Base-by-base conservation (phyloP, 106 monocot species). In the Dactylorhiza incarnata region DNA sequence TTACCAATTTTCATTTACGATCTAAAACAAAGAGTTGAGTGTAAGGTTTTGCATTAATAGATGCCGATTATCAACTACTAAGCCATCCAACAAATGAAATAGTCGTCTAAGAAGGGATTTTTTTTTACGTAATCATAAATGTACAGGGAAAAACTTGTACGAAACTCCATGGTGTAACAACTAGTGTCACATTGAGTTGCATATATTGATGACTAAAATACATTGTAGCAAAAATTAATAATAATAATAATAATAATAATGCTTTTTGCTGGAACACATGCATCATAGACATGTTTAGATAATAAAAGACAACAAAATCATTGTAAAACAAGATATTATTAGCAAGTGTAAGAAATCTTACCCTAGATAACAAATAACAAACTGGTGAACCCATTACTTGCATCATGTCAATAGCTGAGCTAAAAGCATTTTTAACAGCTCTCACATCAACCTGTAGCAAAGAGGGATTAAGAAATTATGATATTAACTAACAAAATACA, bases 381-480 rank as follows among this genome's bases (percentile, higher is more conserved):
- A 95, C 61, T 3, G 92, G 87, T 19, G 92, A 86, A 53, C 86
- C 86, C 89, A 95, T 92, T 12, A 82, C 81, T 74, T 84, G 87
- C 89, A 95, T 89, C 23, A 95, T 83, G 78, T 92, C 89, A 77
- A 92, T 75, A 25, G 89, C 86, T 59, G 92, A 92, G 78, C 87
- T 86, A 55, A 95, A 53, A 71, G 88, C 86, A 82, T 80, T 81
- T 71, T 83, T 88, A n/a, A 92, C 51, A 63, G 85, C 65, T 62
- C 82, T 65, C 20, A 82, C 53, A 80, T 90, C 84, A 26, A 84
- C 92, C 92, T 92, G 84, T 69, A 69, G 16, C 1, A 45, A 5
- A 16, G 24, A 69, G 45, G 12, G 65, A 23, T 19, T 10, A 65
- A 9, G 3, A 65, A 65, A 65, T 65, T 12, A 65, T 58, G 9